These are phyloP conservation scores for Amanita polypyramis DNA, from an alignment of 768 basidiomycete genomes.

Conservation along the genomic window DNA sequence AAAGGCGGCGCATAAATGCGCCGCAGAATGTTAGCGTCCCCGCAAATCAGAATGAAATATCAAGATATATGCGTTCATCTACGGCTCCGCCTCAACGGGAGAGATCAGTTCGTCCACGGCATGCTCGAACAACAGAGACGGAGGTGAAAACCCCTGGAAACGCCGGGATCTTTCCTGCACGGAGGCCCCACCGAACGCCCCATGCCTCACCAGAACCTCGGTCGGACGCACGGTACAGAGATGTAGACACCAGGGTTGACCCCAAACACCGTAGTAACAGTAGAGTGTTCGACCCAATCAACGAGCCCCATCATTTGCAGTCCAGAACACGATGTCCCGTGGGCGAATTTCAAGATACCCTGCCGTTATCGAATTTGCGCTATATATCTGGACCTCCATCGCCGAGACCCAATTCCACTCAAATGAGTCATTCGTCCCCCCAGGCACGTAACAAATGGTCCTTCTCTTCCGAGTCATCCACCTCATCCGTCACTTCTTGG, in stretches of 20 bases:
- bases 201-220: background rate
- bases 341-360: background rate
- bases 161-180: background rate
- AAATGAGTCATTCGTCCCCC: background rate
- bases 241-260: background rate
- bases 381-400: background rate
- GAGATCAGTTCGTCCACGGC: background rate
- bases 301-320: background rate
- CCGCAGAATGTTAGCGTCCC: background rate
- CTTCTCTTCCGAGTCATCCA: conserved; percentile 3
- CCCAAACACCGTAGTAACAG: no score
- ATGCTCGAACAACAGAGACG: background rate
- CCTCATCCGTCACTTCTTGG: background rate
- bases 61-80: background rate
- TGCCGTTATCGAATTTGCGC: background rate
- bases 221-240: background rate
- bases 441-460: background rate
- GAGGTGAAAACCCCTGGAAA: background rate
- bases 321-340: background rate
- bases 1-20: background rate
- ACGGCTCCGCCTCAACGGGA: background rate
- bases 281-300: background rate
- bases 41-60: background rate
- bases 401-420: background rate
- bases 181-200: background rate